Base-by-base conservation (phyloP, 1,284 basidiomycete species). In the Moesziomyces antarcticus region DNA sequence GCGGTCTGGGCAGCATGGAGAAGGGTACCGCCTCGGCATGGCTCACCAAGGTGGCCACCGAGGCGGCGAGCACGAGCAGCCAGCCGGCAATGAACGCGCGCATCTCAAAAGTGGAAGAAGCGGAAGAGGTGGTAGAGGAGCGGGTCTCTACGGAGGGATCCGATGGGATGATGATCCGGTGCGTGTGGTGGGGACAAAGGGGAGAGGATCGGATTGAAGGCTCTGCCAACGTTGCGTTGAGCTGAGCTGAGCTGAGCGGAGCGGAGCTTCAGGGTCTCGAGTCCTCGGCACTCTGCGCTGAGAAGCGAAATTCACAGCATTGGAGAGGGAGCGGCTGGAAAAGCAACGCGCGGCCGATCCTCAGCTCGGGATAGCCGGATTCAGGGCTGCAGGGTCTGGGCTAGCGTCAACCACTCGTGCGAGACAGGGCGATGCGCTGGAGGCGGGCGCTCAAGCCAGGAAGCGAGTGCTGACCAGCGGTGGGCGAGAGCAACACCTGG, bases 1-100 rank as follows among this genome's bases (percentile, higher is more conserved):
- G 74, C 21, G 74, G 69, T 30, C 70, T 69, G 9, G 74, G 66
- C 9, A 60, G 37, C 33, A 73, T 30, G 20, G 66, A 63, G 51
- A 63, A 62, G 3, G 74, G 62, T 0, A 53, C 49, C 5, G 65
- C 61, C 41, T 56, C 41, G 16, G 57, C 33, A 3, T 54, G 16
- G 18, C 35, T 48, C 2, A 62, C 42, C 0, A 69, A 27, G 6
- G 65, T 50, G 2, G 45, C 20, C 3, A 65, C 25, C 13, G 48
- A 45, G 8, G 59, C 45, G n/a, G 50, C 51, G 13, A 67, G 43
- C 5, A 30, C 42, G 54, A 50, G 45, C 14, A 62, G 10, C n/a
- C 66, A 43, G 7, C 59, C 59, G 9, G 52, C 52, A 11, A 45
- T 46, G 10, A 41, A 55, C 13, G 51, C 24, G 9, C 58, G 47